Base-by-base conservation (phyloP, 495 filamentous ascomycete genomes). In the Hypomontagnella submonticulosa region DNA sequence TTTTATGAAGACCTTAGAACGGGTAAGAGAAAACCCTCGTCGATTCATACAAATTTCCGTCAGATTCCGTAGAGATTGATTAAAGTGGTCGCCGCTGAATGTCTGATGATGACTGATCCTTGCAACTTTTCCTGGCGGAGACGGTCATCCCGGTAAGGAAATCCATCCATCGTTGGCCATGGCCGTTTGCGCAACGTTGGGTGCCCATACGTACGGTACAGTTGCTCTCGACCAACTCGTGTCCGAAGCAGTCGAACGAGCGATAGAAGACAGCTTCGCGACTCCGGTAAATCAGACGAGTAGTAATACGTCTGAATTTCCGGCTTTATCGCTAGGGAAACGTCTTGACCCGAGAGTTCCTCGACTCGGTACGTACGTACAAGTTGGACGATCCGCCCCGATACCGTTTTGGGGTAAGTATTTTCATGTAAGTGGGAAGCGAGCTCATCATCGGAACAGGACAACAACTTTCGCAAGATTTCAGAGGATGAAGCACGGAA, bases 331-430 rank as follows among this genome's bases (percentile, higher is more conserved):
- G 23, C 23, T 27, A 27, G 2, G 2, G 23, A 27, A 27, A 27
- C 23, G 23, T 27, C 23, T 27, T 27, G 10, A 18, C 27, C 13
- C 53, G 32, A 46, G 4, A 49, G 53, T 58, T 55, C 34, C 16
- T 15, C 52, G 59, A 34, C 56, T 20, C 53, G 54, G 33, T 58
- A 51, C 56, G 60, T 65, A 69, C 47, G 34, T 53, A 53, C 19
- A 40, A 55, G 61, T 62, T 27, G 13, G 34, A 38, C 7, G 27
- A 56, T 57, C 57, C 46, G 64, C 37, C 32, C 61, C 61, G 38
- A 44, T 71, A 63, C 67, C 71, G 61, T 71, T 71, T 73, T 71
- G 61, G 64, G 64, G 57, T 59, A 70, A 64, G 64, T 55, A 71
- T 60, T 42, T 70, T 34, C 57, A 56, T 67, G 20, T 67, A 67